Evolutionary conservation across 2,329 filamentous ascomycete genomes (phyloP), one percentile per base, ranked within the genome.

Genomic region (Aspergillus persii): DNA sequence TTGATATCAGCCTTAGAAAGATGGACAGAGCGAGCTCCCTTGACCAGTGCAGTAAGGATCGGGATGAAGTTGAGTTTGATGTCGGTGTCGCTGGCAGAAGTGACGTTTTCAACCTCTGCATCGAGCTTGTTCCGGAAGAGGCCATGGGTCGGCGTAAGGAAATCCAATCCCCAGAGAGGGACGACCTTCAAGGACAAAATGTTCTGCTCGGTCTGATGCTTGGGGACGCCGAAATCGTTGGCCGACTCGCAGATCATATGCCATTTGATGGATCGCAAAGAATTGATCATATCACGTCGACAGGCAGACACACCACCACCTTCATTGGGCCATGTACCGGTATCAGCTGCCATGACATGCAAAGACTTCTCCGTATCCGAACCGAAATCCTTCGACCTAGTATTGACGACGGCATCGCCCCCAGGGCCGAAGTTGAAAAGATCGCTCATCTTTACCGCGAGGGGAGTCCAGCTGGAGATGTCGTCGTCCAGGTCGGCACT

Each of bases 301-400:
- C 82, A 84, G 57, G 82, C 82, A 41, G 82, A 84, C 12, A 84
- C 82, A 63, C 82, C 82, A 58, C 82, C 82, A 36, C 81, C 81
- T 60, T 80, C 79, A 58, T 81, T 80, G 2, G 80, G 80, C 80
- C 80, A 83, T 61, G 80, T 83, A 11, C 81, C 81, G 26, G 77
- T 83, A 63, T 84, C 81, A 23, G 77, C 75, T 54, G 82, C 81
- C 62, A 84, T 79, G 54, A 84, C 80, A 33, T 82, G 82, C 3
- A 83, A 75, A 3, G 75, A 77, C 29, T 80, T 76, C 11, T 76
- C 70, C 1, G 79, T 83, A 61, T 84, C 81, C 8, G 71, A 74
- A 59, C 80, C 80, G n/a, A 80, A 73, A 23, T 79, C 73, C 60
- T 80, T 79, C 0, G 78, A 80, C 44, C 80, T 70, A 0, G 80